Conservation (phyloP, 768 basidiomycete genomes). For the Coprinellus micaceus region DNA sequence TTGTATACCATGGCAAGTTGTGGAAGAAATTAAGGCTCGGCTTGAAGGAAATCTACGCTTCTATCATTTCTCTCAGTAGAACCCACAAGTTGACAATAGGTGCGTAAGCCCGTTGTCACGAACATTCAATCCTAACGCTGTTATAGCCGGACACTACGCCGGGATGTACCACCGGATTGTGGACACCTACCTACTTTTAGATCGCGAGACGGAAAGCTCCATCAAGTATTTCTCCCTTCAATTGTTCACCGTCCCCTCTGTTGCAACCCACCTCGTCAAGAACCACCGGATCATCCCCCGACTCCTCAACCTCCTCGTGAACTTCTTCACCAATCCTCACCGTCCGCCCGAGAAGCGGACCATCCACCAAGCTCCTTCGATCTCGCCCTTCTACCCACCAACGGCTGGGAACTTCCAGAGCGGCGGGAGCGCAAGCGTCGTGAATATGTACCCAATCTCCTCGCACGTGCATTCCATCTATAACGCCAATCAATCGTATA, state of each 20-base stretch:
- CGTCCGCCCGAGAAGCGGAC: conserved; percentile 56
- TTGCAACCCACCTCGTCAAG: conserved; percentile 73
- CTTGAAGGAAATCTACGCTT: conserved; percentile 79
- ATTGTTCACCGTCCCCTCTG: conserved; percentile 87
- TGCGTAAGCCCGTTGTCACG: conserved; percentile 32
- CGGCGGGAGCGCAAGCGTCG: neutral
- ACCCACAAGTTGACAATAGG: conserved; percentile 77
- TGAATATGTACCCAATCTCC: neutral
- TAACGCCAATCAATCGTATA: neutral
- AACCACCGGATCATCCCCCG: conserved; percentile 71
- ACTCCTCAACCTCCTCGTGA: conserved; percentile 77
- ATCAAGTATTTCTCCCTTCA: conserved; percentile 93
- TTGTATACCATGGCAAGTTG: conserved; percentile 76
- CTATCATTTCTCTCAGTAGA: conserved; percentile 65
- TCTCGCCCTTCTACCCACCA: conserved; percentile 5
- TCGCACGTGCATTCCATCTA: conserved; percentile 1
- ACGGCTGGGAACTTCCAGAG: neutral
- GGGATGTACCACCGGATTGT: conserved; percentile 82
- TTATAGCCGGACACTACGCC: conserved; percentile 75
- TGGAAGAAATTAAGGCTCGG: conserved; percentile 84
- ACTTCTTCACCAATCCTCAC: conserved; percentile 93
- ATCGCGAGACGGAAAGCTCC: conserved; percentile 92
- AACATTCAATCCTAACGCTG: neutral
- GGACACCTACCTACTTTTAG: conserved; percentile 87
- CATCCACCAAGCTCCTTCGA: conserved; percentile 18